Evolutionary conservation across 169 alveolate genomes (phyloP), one percentile per base, ranked within the genome.

Genomic region (Fabrea salina): DNA sequence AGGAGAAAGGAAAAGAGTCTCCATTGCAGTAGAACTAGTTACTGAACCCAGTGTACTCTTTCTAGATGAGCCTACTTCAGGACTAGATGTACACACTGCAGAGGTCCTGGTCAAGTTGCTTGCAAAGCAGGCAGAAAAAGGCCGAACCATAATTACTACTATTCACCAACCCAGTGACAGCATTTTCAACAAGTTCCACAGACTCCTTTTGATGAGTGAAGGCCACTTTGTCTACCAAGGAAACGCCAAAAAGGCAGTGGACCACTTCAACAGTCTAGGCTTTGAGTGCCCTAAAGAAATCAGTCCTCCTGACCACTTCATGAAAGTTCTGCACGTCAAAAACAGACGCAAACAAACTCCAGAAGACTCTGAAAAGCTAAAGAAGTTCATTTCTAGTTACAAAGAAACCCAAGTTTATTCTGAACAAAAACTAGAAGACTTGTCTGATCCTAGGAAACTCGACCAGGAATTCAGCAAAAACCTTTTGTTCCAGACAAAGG

Each of bases 31-130:
- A 30, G 98, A 95, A 80, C 82, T 96, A 43, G 91, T 96, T 13
- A 88, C 91, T 54, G 91, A 94, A 75, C 99, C 99, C 13, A 71
- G 86, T 8, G 82, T 95, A 64, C 71, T 96, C 30, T 81, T 94
- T 76, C 83, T 96, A 44, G 98, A 94, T 89, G 96, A 94, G 70
- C 97, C 97, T 4, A 92, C 97, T 0, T 85, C 95, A 7, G 98
- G 98, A 44, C 84, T 95, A 25, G 98, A 95, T 82, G 80, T 93
- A 43, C 91, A 85, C 74, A 86, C 95, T 33, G 94, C 97, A 2
- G 79, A 86, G 35, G 76, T 80, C 41, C 81, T 93, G 32, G 82
- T 95, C 11, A 86, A 86, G 35, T 57, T 89, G 32, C 88, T 95
- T 27, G 68, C 77, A 68, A 77, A 83, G 50, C 66, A 87, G 43